These are phyloP conservation scores for peach (Prunus persica) DNA, from an alignment of 306 rosid species.

Conservation along the genomic window Prunus_persica_NCBIv2 NC_034012.1:6084001-6084500, in stretches of 20 bases:
- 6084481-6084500: slow-evolving; percentile 10
- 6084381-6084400: background rate
- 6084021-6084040: background rate
- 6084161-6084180: slow-evolving; percentile 21
- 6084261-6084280: slow-evolving; percentile 9
- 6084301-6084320: slow-evolving; percentile 4
- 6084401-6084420: slow-evolving; percentile 6
- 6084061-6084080: slow-evolving; percentile 9
- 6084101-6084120: slow-evolving; percentile 3
- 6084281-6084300: slow-evolving; percentile 22
- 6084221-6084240: slow-evolving; percentile 24
- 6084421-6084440: slow-evolving; percentile 20
- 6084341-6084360: slow-evolving; percentile 12
- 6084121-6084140: slow-evolving; percentile 17
- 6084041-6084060: slow-evolving; percentile 10
- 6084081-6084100: slow-evolving; percentile 22
- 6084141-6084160: slow-evolving; percentile 11
- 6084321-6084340: slow-evolving; percentile 14
- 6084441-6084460: background rate
- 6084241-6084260: slow-evolving; percentile 29
- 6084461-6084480: slow-evolving; percentile 19
- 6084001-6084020: background rate
- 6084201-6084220: slow-evolving; percentile 32
- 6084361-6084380: slow-evolving; percentile 13
- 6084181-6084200: slow-evolving; percentile 12